Evolutionary conservation across 768 basidiomycete species (phyloP), one percentile per base, ranked within the genome.

Genomic region (Termitomyces sp.): DNA sequence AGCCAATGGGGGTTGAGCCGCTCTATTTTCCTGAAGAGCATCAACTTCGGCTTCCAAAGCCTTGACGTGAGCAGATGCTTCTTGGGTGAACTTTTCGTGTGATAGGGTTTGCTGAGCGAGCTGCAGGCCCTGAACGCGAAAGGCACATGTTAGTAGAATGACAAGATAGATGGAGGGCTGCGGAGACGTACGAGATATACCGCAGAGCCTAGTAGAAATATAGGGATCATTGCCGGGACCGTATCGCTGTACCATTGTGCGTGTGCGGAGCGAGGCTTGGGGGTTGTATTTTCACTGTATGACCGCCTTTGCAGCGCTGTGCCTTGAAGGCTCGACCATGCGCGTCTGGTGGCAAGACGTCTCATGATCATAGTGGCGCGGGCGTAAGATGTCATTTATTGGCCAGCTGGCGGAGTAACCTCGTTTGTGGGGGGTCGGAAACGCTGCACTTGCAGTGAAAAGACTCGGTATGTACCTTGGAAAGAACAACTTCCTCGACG

Each of bases 181-280:
- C 50, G 27, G 5, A 9, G 46, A 63, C 76, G 46, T 66, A 89
- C 90, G 63, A 90, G 74, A 71, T 90, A 92, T 55, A 92, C 79
- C 9, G 85, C 87, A 51, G 89, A 90, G 17, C 89, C 91, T 12
- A 93, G 76, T 51, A 93, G 73, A 51, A 85, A 83, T 52, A 93
- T 73, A 9, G 90, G 91, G 48, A 91, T 71, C 88, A 91, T 91
- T 32, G 81, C 82, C 27, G 91, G 91, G 39, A 87, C 70, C 48
- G 85, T 77, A 52, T 83, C 78, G 43, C 82, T 73, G 68, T 93
- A 93, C 78, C 86, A 84, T 61, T 77, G 73, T 6, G 79, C 80
- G 67, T 91, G 87, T 11, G 76, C 71, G 30, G 79, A 83, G 55
- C 68, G 74, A 5, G 63, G 62, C 44, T 65, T 59, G 64, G 52